Base-by-base conservation (phyloP, 495 filamentous ascomycete genomes). In the Penicillium simplicissimum region DNA sequence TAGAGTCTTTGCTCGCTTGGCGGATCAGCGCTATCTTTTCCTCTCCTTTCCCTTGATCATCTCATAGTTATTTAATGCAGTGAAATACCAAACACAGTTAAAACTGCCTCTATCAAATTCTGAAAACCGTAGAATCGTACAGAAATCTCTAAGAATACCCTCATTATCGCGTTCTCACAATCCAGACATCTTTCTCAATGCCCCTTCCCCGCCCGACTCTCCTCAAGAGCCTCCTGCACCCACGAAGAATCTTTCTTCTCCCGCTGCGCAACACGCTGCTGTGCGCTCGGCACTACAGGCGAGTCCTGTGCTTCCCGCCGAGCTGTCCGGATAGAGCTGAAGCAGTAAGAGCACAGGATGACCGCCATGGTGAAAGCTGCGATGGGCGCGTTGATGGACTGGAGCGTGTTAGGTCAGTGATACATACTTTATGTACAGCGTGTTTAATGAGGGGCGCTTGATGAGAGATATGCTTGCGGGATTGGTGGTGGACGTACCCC, bases 301-400 rank as follows among this genome's bases (percentile, higher is more conserved):
- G 65, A 52, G 8, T 54, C 53, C 52, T 73, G 69, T 2, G 73
- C 73, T 47, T 78, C 75, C 23, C 69, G 71, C 42, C 76, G 70
- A 1, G 81, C 81, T 25, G 79, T 74, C 40, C 73, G 69, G 52
- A 84, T 83, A 1, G 81, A 82, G 28, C 72, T 79, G 60, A 81
- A 62, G 59, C 78, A 77, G 64, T 84, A 83, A 35, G 79, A 73
- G 59, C 73, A 77, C 2, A 84, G 76, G 25, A 84, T 47, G 21
- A 77, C 52, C 28, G 80, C 79, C 79, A 83, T 81, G 11, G 79
- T 79, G 60, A 83, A 78, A 15, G 80, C 80, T 31, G 77, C 79
- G 37, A 82, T 78, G 17, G 80, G 80, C 8, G 80, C 79, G 59
- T 78, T 77, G 37, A 80, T 51, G 8, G 78, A 80, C 78, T 80